phyloP scores from a whole-genome alignment of 2,329 filamentous ascomycete species.

The Exophiala lecanii-corni region DNA sequence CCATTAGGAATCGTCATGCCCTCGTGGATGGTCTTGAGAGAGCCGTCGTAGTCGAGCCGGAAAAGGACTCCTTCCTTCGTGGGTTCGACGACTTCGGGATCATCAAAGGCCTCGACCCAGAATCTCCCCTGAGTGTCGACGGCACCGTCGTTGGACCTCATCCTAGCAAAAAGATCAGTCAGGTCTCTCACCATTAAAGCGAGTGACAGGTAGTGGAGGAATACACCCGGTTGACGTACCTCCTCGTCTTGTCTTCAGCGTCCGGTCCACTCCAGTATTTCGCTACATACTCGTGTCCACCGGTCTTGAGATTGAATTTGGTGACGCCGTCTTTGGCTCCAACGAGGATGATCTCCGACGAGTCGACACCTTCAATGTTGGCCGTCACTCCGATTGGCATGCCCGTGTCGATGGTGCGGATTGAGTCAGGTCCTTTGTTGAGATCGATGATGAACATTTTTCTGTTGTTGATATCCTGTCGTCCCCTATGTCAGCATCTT shows the following conservation, averaged over 20 bases:
- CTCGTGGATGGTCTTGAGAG: slow-evolving; percentile 56
- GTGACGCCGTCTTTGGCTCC: slow-evolving; percentile 79
- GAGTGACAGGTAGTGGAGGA: too few species aligned
- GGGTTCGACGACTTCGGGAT: slow-evolving; percentile 59
- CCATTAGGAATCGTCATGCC: slow-evolving; percentile 77
- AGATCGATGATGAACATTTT: slow-evolving; percentile 69
- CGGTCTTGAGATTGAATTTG: slow-evolving; percentile 62
- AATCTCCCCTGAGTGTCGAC: slow-evolving; percentile 76
- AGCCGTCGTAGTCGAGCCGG: slow-evolving; percentile 60
- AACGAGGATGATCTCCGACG: slow-evolving; percentile 64
- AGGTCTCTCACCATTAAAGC: too few species aligned
- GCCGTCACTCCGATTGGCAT: slow-evolving; percentile 65
- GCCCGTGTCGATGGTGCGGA: slow-evolving; percentile 54
- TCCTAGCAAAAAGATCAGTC: too few species aligned
- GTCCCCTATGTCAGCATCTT: slow-evolving; percentile 57
- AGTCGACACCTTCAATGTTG: slow-evolving; percentile 63
- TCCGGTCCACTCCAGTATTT: slow-evolving; percentile 52
- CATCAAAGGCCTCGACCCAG: slow-evolving; percentile 84
- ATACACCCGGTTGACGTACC: too few species aligned
- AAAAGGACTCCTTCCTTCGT: slow-evolving; percentile 62
- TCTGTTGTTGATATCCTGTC: slow-evolving; percentile 70
- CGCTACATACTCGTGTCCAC: slow-evolving; percentile 52
- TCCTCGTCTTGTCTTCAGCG: slow-evolving; percentile 42
- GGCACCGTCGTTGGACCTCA: slow-evolving; percentile 73
- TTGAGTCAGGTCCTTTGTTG: slow-evolving; percentile 55